Evolutionary conservation across 352 stramenopile genomes (phyloP), one percentile per base, ranked within the genome.

Genomic region (Achlya hypogyna): DNA sequence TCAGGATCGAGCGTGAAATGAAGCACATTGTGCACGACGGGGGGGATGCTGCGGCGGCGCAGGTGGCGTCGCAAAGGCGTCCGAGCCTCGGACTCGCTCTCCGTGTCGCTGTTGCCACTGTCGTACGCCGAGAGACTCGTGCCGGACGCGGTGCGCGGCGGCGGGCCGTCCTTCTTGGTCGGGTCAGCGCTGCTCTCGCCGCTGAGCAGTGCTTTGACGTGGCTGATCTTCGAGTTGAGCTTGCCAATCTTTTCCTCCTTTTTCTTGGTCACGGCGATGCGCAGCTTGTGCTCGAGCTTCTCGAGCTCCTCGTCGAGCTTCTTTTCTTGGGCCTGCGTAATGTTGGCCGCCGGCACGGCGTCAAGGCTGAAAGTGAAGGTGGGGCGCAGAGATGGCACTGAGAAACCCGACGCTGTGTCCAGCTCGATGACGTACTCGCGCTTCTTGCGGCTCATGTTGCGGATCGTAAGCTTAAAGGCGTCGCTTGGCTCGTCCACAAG

Each of bases 271-370:
- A 86, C 75, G 18, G 86, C 85, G 56, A 96, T 96, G 9, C 87
- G 82, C 23, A 96, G 64, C 66, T 96, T 96, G 66, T 96, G 87
- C 65, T 96, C 87, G 51, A 96, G 69, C 62, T 96, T 96, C 53
- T 96, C 87, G 51, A 96, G 51, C 63, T 96, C 87, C 75, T 96
- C 87, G 51, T 96, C 87, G 16, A 96, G 63, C 54, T 94, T 96
- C 51, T 93, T 93, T 67, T 96, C 87, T 65, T 96, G 86, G 1
- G 86, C 87, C 76, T 96, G 87, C 40, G 87, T 94, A 53, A 96
- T 93, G 31, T 82, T 86, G 22, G 82, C 74, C 6, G 84, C 84
- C n/a, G 87, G 85, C 10, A 84, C 79, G 47, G 93, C 84, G 62
- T 95, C 85, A 28, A 95, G 65, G 16, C 78, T 82, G 62, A 95